phyloP scores from a whole-genome alignment of 2,329 filamentous ascomycete genomes.

The Juglanconis sp. region DNA sequence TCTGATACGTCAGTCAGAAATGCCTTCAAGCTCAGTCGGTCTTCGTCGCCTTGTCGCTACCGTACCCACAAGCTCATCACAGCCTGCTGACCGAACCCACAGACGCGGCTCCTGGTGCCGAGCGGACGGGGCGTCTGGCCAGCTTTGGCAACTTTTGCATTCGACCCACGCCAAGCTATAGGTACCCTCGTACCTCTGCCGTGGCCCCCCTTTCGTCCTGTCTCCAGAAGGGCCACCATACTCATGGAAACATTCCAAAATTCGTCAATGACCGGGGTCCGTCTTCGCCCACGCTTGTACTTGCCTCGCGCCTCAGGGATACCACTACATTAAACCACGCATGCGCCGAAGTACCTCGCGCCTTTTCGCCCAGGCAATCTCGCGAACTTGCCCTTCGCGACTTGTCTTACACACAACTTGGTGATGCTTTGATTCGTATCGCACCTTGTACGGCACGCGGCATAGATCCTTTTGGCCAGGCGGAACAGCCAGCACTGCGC shows the following conservation, averaged over 20 bases:
- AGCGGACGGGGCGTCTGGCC: conserved; percentile 17
- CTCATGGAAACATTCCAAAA: conserved; percentile 13
- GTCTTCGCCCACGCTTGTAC: conserved; percentile 5
- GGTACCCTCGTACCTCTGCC: background rate
- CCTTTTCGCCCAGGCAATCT: conserved; percentile 15
- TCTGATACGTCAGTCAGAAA: conserved; percentile 18
- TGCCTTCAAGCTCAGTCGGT: conserved; percentile 4
- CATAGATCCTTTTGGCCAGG: conserved; percentile 2
- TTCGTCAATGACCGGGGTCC: conserved; percentile 13
- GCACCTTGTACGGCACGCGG: conserved; percentile 4
- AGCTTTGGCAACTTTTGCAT: conserved; percentile 1
- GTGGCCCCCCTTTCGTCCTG: background rate
- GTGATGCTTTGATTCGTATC: conserved; percentile 16
- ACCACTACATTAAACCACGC: conserved; percentile 3
- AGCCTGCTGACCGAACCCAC: conserved; percentile 13
- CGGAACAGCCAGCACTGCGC: background rate
- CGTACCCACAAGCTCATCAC: background rate
- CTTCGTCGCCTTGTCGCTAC: conserved; percentile 3
- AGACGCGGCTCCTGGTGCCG: conserved; percentile 14
- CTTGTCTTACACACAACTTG: conserved; percentile 13
- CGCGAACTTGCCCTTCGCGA: conserved; percentile 7
- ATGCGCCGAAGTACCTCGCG: conserved; percentile 11
- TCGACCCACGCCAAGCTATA: conserved; percentile 8
- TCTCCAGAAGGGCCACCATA: background rate
- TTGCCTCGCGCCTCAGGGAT: conserved; percentile 11